Base-by-base conservation (phyloP, 1,139 yeast species). In the Suhomyces coccinellae region DNA sequence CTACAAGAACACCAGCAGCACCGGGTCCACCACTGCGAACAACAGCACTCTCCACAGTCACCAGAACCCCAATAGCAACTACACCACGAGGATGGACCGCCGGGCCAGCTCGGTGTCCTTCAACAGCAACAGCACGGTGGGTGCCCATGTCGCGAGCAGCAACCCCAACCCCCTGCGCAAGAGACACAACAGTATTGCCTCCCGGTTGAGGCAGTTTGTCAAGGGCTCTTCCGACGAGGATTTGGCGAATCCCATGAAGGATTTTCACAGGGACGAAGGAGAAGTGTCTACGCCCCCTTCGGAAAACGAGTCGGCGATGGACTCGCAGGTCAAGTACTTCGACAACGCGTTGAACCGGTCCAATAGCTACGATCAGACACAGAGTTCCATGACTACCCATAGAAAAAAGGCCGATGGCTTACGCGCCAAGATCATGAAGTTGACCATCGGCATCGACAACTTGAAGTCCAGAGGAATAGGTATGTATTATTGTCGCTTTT, bases 331-430 rank as follows among this genome's bases (percentile, higher is more conserved):
- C 20, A 38, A 41, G 12, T 33, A 31, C 17, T 42, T 41, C 28
- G 33, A 43, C 27, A 34, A 45, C 36, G 47, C 53, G 20, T 48
- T 50, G 52, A 55, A 56, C 34, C 57, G 52, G 32, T 57, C 62
- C 43, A 52, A 49, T 41, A 61, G 67, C 45, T 73, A 52, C 52
- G 79, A 73, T 49, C 76, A 71, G 49, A 71, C 78, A 3, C 64
- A 69, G 54, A 65, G 73, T 50, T 53, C 52, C 38, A 58, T 69
- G 66, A 69, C 76, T 11, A 50, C 50, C 12, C 52, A 46, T 10
- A 45, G 57, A 22, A 50, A 49, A 35, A 40, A 34, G 34, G 42
- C 38, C 10, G 46, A 48, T 14, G 53, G 73, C 28, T 54, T 60
- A 33, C 53, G 55, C 40, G 58, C 49, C 42, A 55, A 52, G 42